Conservation (phyloP, 345 rosid species). For the Hypericum androsaemum region DNA sequence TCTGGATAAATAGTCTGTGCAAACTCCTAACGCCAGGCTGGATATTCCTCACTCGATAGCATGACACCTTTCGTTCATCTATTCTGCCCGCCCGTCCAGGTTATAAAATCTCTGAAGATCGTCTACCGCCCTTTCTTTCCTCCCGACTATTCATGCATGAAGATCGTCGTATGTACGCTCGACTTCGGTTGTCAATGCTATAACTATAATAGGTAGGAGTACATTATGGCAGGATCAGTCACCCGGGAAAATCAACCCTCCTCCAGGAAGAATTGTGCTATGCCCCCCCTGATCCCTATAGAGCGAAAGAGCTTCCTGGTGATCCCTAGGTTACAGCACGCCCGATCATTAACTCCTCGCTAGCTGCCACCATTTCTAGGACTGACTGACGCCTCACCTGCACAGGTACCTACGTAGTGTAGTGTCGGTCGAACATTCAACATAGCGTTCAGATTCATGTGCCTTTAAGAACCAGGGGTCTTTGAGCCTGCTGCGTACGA, state of each 20-base stretch:
- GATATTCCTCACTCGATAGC: too few relatives aligned
- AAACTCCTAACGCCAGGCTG: too few relatives aligned
- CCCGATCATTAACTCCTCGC: too few relatives aligned
- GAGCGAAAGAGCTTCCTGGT: slow-evolving; percentile 15
- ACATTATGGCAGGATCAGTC: background rate
- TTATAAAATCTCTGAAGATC: too few relatives aligned
- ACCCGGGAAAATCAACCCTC: background rate
- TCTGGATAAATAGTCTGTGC: too few relatives aligned
- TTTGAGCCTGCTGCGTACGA: slow-evolving; percentile 9
- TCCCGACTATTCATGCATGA: slow-evolving; percentile 1
- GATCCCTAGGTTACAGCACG: slow-evolving; percentile 18
- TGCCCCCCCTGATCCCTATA: slow-evolving; percentile 1
- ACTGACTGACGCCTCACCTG: too few relatives aligned
- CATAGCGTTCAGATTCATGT: slow-evolving; percentile 9
- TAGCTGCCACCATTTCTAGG: too few relatives aligned
- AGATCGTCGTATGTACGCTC: slow-evolving; percentile 1
- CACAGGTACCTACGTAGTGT: too few relatives aligned
- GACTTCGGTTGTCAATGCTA: slow-evolving; percentile 1
- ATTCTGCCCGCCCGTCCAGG: too few relatives aligned
- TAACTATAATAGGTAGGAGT: too few relatives aligned
- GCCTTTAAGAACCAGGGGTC: slow-evolving; percentile 10
- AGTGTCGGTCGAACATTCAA: too few relatives aligned
- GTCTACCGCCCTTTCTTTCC: slow-evolving; percentile 3
- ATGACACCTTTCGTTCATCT: too few relatives aligned
- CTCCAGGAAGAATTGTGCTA: background rate